phyloP scores from a whole-genome alignment of 208 protist genomes.

The Crithidia expoeki region DNA sequence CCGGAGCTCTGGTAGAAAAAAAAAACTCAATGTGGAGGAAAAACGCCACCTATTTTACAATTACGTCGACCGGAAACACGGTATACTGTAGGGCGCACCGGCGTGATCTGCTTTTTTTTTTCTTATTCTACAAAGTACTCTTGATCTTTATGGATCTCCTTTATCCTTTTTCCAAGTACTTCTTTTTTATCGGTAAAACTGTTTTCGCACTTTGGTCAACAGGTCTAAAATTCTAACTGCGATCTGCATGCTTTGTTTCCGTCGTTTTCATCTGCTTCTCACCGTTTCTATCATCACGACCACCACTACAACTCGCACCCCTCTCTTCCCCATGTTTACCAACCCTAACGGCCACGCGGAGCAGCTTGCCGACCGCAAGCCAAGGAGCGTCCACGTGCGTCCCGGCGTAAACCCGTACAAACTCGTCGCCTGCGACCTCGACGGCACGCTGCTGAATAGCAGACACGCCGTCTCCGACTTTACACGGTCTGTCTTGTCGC shows the following conservation, averaged over 20 bases:
- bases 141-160: too few species aligned
- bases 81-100: too few species aligned
- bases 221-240: too few species aligned
- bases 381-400: slow-evolving; percentile 25
- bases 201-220: too few species aligned
- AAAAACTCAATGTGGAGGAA: too few species aligned
- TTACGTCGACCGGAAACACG: too few species aligned
- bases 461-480: slow-evolving; percentile 43
- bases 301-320: not conserved
- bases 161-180: too few species aligned
- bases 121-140: too few species aligned
- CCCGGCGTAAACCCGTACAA: slow-evolving; percentile 35
- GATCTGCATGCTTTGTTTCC: slow-evolving; percentile 6
- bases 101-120: too few species aligned
- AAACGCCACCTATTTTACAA: too few species aligned
- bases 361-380: slow-evolving; percentile 18
- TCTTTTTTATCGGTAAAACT: too few species aligned
- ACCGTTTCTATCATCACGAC: not conserved
- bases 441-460: slow-evolving; percentile 68
- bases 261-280: not conserved
- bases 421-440: slow-evolving; percentile 65
- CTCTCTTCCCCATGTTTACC: not conserved
- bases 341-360: slow-evolving; percentile 1
- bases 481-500: slow-evolving; percentile 51
- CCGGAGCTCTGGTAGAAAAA: too few species aligned